These are phyloP conservation scores for Quercus lobata DNA, from an alignment of 331 rosid species.

Conservation along the genomic window DNA sequence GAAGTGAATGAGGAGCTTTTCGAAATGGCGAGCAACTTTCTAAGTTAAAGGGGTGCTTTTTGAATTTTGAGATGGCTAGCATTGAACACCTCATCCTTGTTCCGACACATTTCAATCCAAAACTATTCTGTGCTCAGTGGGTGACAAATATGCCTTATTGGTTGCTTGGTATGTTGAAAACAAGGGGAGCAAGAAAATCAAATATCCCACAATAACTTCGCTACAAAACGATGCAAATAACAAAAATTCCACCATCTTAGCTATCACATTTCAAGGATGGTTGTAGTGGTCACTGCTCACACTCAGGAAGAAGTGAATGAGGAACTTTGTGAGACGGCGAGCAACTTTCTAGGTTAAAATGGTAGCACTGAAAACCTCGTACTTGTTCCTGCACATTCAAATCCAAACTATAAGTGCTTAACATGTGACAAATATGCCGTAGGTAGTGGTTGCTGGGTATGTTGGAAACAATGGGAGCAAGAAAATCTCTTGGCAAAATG, in stretches of 20 bases:
- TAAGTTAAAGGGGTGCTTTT: too few relatives aligned
- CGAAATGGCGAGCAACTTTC: too few relatives aligned
- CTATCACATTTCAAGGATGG: too few relatives aligned
- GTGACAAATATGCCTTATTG: background rate
- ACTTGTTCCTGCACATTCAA: slow-evolving; percentile 64
- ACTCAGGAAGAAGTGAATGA: too few relatives aligned
- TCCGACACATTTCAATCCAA: slow-evolving; percentile 52
- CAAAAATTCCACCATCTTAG: too few relatives aligned
- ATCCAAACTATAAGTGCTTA: slow-evolving; percentile 6
- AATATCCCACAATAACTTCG: too few relatives aligned
- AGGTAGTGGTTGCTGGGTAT: background rate
- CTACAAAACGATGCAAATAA: too few relatives aligned
- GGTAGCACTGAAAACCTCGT: slow-evolving; percentile 36
- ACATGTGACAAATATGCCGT: background rate
- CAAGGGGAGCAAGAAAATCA: background rate
- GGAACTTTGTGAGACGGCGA: too few relatives aligned
- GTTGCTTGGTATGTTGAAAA: background rate
- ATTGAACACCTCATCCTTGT: slow-evolving; percentile 50
- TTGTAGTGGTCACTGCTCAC: too few relatives aligned
- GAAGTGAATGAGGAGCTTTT: too few relatives aligned
- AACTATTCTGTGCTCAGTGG: background rate
- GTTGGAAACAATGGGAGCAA: background rate
- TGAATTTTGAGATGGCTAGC: too few relatives aligned
- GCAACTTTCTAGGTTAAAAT: too few relatives aligned
- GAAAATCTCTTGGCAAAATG: background rate